These are phyloP conservation scores for Apiotrichum mycotoxinovorans DNA, from an alignment of 1,284 basidiomycete genomes.

Conservation along the genomic window DNA sequence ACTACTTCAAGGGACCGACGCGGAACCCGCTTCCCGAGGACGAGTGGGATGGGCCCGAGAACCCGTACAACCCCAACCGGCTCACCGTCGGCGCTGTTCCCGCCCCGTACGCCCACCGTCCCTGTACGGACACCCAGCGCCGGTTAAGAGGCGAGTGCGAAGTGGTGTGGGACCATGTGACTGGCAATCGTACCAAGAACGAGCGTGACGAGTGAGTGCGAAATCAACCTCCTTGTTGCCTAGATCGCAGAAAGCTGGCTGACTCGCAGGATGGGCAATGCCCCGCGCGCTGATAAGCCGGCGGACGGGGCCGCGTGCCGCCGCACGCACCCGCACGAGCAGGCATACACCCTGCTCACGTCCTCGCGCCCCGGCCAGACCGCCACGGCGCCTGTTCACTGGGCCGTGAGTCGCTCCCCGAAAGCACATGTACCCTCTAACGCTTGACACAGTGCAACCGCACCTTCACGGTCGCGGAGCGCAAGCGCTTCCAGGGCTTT, in stretches of 20 bases:
- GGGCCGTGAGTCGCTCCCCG: slow-evolving; percentile 16
- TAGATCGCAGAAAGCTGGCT: too few relatives aligned
- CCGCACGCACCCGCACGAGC: neutral
- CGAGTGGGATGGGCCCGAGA: neutral
- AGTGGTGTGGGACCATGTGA: slow-evolving; percentile 24
- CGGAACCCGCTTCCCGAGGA: neutral
- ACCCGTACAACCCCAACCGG: neutral
- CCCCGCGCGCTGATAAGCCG: neutral
- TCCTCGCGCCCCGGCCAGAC: slow-evolving; percentile 16
- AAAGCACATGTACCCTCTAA: neutral
- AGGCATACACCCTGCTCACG: slow-evolving; percentile 20
- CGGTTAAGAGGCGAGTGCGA: slow-evolving; percentile 6
- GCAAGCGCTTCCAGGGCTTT: slow-evolving; percentile 29
- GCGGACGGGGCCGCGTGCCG: neutral
- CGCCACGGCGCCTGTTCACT: slow-evolving; percentile 20
- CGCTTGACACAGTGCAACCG: slow-evolving; percentile 13
- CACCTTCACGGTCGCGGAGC: slow-evolving; percentile 26
- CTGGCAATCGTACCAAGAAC: slow-evolving; percentile 8
- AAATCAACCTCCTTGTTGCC: too few relatives aligned
- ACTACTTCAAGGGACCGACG: neutral
- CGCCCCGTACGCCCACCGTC: slow-evolving; percentile 7
- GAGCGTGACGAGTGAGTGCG: neutral
- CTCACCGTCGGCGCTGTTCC: slow-evolving; percentile 10
- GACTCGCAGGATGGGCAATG: neutral
- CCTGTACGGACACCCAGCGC: slow-evolving; percentile 24